These are phyloP conservation scores for Melocanna baccifera DNA, from an alignment of 176 grass and related monocot species.

Conservation along the genomic window DNA sequence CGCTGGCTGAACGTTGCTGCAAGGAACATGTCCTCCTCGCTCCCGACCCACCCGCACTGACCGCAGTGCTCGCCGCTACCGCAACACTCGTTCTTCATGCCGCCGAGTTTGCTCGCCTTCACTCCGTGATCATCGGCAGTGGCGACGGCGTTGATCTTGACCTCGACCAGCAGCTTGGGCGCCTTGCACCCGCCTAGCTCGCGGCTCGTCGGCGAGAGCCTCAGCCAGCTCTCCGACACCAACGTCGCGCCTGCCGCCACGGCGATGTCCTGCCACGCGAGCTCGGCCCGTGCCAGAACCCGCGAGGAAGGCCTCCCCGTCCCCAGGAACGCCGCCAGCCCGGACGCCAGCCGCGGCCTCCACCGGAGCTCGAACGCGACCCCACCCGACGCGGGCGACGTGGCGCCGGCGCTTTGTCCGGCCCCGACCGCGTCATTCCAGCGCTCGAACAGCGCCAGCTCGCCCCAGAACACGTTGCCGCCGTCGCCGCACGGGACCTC, in stretches of 20 bases:
- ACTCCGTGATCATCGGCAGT: background rate
- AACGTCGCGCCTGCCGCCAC: background rate
- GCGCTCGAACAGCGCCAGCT: constrained; percentile 41
- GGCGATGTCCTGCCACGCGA: constrained; percentile 41
- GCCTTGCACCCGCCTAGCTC: constrained; percentile 25
- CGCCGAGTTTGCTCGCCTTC: background rate
- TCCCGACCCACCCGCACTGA: constrained; percentile 51
- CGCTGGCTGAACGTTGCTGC: constrained; percentile 40
- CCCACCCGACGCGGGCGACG: background rate
- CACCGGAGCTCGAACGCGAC: constrained; percentile 52
- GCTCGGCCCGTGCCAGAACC: constrained; percentile 42
- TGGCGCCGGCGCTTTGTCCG: no score
- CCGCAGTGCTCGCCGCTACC: constrained; percentile 25
- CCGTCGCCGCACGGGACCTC: constrained; percentile 28
- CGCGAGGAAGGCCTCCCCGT: constrained; percentile 20
- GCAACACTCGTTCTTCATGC: constrained; percentile 5
- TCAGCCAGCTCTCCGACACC: constrained; percentile 38
- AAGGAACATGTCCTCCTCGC: constrained; percentile 62
- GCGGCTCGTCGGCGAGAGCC: constrained; percentile 11
- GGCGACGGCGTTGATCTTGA: background rate
- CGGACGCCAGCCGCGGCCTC: constrained; percentile 29
- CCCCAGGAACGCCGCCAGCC: constrained; percentile 19
- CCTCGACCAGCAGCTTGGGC: constrained; percentile 44
- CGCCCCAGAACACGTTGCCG: constrained; percentile 16
- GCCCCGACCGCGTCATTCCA: background rate